These are phyloP conservation scores for Peronospora belbahrii DNA, from an alignment of 352 stramenopile genomes.

Conservation along the genomic window DNA sequence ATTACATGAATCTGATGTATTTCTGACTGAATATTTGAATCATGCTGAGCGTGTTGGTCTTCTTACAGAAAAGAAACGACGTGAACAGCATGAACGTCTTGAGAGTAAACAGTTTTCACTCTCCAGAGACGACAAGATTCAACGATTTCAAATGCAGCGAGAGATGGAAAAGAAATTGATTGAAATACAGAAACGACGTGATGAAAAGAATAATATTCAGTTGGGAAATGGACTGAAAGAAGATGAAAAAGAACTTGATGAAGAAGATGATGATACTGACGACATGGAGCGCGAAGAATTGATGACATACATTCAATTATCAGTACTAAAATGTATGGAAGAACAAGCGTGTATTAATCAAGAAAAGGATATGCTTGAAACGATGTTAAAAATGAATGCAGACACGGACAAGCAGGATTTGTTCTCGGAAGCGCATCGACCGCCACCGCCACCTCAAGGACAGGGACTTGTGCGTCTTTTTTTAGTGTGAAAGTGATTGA, in stretches of 20 bases:
- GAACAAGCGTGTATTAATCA: constrained; percentile 68
- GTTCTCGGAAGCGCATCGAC: constrained; percentile 61
- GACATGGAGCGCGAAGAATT: constrained; percentile 79
- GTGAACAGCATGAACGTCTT: constrained; percentile 70
- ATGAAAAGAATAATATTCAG: constrained; percentile 20
- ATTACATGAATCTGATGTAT: constrained; percentile 63
- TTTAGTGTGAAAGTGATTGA: not conserved
- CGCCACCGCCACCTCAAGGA: constrained; percentile 46
- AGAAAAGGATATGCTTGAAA: constrained; percentile 83
- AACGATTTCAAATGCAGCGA: constrained; percentile 69
- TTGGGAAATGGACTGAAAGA: constrained; percentile 10
- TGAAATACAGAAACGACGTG: constrained; percentile 40
- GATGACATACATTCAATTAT: constrained; percentile 72
- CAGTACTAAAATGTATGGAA: constrained; percentile 70
- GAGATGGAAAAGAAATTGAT: constrained; percentile 67
- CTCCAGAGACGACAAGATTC: constrained; percentile 72
- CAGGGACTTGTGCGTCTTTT: constrained; percentile 65
- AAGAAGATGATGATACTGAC: constrained; percentile 55
- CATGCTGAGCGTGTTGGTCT: constrained; percentile 50
- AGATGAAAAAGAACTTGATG: constrained; percentile 23
- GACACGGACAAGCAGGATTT: constrained; percentile 46
- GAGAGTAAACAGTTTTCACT: constrained; percentile 59
- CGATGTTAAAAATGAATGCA: constrained; percentile 77
- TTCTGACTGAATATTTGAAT: constrained; percentile 73
- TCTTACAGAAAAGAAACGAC: constrained; percentile 58